Evolutionary conservation across 176 grass and related monocot species (phyloP), one percentile per base, ranked within the genome.

Genomic region (Chloris gayana): DNA sequence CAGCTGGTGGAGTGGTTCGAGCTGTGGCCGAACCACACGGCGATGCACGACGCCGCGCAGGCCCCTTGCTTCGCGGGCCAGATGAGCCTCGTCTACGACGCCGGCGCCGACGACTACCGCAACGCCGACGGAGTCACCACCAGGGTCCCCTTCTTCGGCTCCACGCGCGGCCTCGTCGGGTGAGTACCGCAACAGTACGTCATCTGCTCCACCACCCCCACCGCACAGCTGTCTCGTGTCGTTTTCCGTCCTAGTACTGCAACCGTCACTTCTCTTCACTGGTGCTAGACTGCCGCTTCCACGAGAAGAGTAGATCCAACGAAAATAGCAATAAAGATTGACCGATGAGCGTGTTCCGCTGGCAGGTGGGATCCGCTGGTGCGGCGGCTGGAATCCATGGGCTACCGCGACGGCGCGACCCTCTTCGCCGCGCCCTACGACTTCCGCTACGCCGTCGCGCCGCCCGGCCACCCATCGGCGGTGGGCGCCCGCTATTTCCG

Each of bases 401-500:
- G 89, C 63, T 92, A 92, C 82, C 64, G 73, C 29, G 90, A 92
- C 7, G 75, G 81, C 46, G 57, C 56, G 66, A 88, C 14, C 46
- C 87, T 92, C 27, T 88, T 90, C 50, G 90, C 49, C 22, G 90
- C 90, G 35, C 93, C 93, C 1, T 96, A 92, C 68, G 89, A 96
- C 80, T 96, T 96, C 79, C 90, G 93, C 12, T 90, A 96, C 75
- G 39, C 87, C 12, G 75, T 86, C 14, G 82, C 93, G 74, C 78
- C 82, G 24, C 49, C 3, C 0, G 85, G 79, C 70, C 87, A 88
- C 72, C 87, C 66, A 6, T 86, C 85, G 0, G 57, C 31, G 10
- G 87, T 84, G 26, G 87, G 87, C 37, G 49, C 26, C 32, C 84
- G 61, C 47, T 88, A 90, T 80, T 75, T 92, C 60, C 62, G 27